Conservation (phyloP, 345 rosid species). For the Excoecaria agallocha region DNA sequence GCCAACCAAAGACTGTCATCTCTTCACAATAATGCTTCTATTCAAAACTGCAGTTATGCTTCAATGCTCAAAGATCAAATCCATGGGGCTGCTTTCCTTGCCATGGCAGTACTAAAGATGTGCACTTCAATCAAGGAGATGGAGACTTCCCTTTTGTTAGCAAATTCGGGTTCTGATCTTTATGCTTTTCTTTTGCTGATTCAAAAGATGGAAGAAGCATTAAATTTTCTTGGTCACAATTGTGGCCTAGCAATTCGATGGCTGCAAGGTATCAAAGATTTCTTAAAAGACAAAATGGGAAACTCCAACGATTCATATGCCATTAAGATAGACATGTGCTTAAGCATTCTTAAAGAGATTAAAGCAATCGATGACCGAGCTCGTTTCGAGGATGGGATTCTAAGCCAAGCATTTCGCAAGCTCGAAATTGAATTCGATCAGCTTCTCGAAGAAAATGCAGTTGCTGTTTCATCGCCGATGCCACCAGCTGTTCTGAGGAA, state of each 20-base stretch:
- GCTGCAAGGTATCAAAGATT: conserved; percentile 52
- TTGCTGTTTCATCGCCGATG: conserved; percentile 16
- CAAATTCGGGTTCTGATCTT: conserved; percentile 29
- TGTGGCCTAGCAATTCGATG: conserved; percentile 70
- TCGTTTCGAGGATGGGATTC: conserved; percentile 41
- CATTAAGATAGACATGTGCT: conserved; percentile 38
- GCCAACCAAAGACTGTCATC: conserved; percentile 35
- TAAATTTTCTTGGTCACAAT: conserved; percentile 60
- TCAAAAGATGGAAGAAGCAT: conserved; percentile 56
- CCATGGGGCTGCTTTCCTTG: conserved; percentile 51
- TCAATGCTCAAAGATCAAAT: conserved; percentile 49
- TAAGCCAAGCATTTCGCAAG: conserved; percentile 44
- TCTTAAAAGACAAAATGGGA: conserved; percentile 40
- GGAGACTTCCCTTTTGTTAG: conserved; percentile 38
- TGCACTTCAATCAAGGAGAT: conserved; percentile 47
- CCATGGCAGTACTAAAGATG: conserved; percentile 55
- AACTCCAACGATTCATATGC: conserved; percentile 32
- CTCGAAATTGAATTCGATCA: conserved; percentile 49
- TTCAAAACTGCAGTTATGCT: conserved; percentile 34
- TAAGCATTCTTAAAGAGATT: conserved; percentile 43
- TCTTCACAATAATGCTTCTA: conserved; percentile 33
- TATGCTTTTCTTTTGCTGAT: conserved; percentile 41
- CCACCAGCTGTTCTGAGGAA: conserved; percentile 33
- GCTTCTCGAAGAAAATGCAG: conserved; percentile 41
- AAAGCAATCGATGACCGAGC: conserved; percentile 38